phyloP scores from a whole-genome alignment of 768 basidiomycete species.

The Tremella yokohamensis region DNA sequence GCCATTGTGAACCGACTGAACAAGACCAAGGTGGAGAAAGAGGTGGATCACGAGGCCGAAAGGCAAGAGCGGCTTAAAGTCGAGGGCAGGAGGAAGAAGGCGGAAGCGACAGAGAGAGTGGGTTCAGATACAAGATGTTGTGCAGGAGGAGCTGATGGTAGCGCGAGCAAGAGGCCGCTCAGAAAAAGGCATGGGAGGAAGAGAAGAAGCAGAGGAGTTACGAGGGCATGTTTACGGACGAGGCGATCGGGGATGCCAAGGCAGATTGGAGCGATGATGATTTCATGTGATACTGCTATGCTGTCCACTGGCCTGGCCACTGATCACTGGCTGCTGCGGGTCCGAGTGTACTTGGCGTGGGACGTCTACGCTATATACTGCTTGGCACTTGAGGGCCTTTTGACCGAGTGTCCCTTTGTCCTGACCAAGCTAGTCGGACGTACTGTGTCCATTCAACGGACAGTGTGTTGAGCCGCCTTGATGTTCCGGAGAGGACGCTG shows the following conservation, averaged over 20 bases:
- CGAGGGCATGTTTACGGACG: conserved; percentile 67
- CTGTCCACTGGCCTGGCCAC: too few species aligned
- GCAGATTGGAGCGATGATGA: conserved; percentile 56
- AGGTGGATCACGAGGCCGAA: conserved; percentile 89
- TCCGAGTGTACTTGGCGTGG: too few species aligned
- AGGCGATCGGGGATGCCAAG: conserved; percentile 36
- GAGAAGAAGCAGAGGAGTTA: conserved; percentile 87
- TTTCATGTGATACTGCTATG: conserved; percentile 42
- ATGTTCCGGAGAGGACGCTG: too few species aligned
- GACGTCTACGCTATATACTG: too few species aligned
- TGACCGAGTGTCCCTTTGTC: too few species aligned
- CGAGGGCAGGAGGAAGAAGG: conserved; percentile 56
- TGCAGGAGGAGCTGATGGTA: conserved; percentile 42
- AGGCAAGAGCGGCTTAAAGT: conserved; percentile 64
- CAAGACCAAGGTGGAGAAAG: conserved; percentile 81
- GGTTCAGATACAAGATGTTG: conserved; percentile 10
- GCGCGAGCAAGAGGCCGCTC: conserved; percentile 75
- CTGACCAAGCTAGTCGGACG: too few species aligned
- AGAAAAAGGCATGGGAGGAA: conserved; percentile 71
- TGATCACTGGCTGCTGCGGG: too few species aligned
- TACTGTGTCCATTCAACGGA: too few species aligned
- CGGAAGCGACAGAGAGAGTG: conserved; percentile 73
- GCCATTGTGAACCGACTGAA: conserved; percentile 84
- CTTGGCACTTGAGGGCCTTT: too few species aligned
- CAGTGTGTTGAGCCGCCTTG: too few species aligned